Evolutionary conservation across 306 rosid species (phyloP).

Genomic region (Vicia sativa): DNA sequence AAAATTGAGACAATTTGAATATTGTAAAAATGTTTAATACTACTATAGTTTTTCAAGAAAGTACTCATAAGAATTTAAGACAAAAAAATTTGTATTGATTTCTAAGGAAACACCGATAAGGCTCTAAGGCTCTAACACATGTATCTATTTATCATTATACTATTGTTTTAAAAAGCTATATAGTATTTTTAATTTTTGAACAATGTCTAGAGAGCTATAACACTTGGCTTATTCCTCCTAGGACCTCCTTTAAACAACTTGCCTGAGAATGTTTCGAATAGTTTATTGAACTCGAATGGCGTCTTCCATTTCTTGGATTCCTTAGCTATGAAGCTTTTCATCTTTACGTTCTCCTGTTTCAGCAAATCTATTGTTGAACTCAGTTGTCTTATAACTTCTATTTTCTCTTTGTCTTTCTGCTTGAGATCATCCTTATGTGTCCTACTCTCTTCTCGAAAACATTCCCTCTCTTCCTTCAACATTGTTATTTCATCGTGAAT

Average conservation of each 20-base stretch:
- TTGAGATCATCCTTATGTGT: constrained; percentile 48
- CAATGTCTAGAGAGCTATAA: constrained; percentile 62
- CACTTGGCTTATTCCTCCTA: constrained; percentile 39
- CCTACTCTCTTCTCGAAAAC: constrained; percentile 56
- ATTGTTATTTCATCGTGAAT: constrained; percentile 43
- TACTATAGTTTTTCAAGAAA: constrained; percentile 13
- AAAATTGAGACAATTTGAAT: constrained; percentile 21
- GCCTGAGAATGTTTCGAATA: constrained; percentile 47
- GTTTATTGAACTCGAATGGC: constrained; percentile 57
- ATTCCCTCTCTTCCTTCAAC: constrained; percentile 54
- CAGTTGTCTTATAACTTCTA: constrained; percentile 72
- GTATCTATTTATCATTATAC: constrained; percentile 38
- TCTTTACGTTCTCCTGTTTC: constrained; percentile 69
- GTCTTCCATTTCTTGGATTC: constrained; percentile 51
- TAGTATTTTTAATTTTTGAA: constrained; percentile 34
- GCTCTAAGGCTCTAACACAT: constrained; percentile 28
- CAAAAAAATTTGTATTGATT: constrained; percentile 29
- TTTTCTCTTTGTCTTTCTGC: constrained; percentile 83
- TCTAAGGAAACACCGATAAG: constrained; percentile 18
- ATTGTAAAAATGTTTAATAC: background rate
- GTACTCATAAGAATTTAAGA: constrained; percentile 19
- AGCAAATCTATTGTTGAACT: constrained; percentile 71
- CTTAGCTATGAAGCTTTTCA: constrained; percentile 54
- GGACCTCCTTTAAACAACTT: constrained; percentile 50
- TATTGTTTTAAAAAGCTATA: constrained; percentile 33